A percentile compares a stretch with the other conserved stretches of the same genome.
Conservation (phyloP, 106 monocot species). For the Iris macrosiphon region DNA sequence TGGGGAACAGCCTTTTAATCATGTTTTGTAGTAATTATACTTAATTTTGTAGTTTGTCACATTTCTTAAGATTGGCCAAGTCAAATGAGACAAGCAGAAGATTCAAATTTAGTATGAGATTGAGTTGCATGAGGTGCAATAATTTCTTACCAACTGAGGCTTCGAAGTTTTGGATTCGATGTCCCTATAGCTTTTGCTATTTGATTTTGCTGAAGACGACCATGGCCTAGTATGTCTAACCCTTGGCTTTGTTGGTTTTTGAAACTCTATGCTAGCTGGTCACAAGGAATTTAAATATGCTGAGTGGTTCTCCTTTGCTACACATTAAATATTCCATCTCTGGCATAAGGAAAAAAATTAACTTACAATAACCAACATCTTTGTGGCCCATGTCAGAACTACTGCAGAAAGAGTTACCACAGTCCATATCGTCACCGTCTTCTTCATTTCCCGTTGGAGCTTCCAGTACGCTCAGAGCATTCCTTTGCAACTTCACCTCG, state of each 20-base stretch:
- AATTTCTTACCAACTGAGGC: constrained; percentile 41
- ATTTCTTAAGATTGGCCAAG: too few relatives aligned
- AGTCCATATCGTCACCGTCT: constrained; percentile 43
- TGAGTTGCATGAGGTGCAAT: too few relatives aligned
- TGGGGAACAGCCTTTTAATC: too few relatives aligned
- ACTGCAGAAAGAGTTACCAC: constrained; percentile 69
- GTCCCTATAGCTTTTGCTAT: constrained; percentile 24
- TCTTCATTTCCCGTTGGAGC: constrained; percentile 73
- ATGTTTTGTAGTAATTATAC: too few relatives aligned
- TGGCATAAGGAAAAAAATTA: too few relatives aligned
- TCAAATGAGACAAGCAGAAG: too few relatives aligned
- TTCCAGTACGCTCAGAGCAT: constrained; percentile 75
- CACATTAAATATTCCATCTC: not conserved
- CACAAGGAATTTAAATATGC: not conserved
- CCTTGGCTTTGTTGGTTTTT: constrained; percentile 61
- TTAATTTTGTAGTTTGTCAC: too few relatives aligned
- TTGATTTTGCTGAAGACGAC: constrained; percentile 38
- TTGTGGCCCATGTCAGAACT: constrained; percentile 63
- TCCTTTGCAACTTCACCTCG: constrained; percentile 83
- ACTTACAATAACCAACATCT: constrained; percentile 53
- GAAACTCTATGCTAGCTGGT: constrained; percentile 54
- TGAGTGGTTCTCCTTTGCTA: not conserved
- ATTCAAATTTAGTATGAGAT: too few relatives aligned
- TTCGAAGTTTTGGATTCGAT: constrained; percentile 29
- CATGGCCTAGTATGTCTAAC: constrained; percentile 53